A percentile compares a stretch with the other conserved stretches of the same genome.
Evolutionary conservation across 345 rosid genomes (phyloP).

Genomic region (Alliaria petiolata): DNA sequence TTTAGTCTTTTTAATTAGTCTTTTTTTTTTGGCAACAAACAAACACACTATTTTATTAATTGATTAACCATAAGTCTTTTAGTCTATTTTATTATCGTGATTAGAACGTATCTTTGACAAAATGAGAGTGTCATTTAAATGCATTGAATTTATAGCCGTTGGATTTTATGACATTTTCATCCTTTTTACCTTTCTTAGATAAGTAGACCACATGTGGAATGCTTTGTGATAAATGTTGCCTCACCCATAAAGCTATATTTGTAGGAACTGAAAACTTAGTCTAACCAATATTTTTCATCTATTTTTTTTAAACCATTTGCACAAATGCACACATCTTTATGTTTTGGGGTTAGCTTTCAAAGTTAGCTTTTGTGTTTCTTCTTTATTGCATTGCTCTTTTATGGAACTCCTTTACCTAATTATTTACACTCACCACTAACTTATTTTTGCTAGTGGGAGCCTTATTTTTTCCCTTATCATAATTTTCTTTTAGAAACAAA

Average conservation of each 20-base stretch:
- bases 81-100: background rate
- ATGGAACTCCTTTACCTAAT: conserved; percentile 45
- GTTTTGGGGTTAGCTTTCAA: conserved; percentile 22
- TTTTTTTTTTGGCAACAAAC: too few relatives aligned
- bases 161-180: background rate
- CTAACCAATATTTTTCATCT: background rate
- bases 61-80: background rate
- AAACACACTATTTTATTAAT: background rate
- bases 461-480: background rate
- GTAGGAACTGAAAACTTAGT: conserved; percentile 1
- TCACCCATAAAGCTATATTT: background rate
- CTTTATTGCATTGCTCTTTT: conserved; percentile 30
- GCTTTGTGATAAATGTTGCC: background rate
- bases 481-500: background rate
- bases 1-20: background rate
- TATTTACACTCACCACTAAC: conserved; percentile 11
- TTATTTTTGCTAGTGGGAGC: conserved; percentile 14
- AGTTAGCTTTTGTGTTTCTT: conserved; percentile 22
- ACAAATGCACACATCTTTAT: conserved; percentile 3
- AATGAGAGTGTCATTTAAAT: background rate
- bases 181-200: background rate
- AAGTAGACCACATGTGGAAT: conserved; percentile 4
- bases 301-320: background rate
- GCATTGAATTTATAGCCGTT: background rate
- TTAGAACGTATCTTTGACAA: background rate